Conservation (phyloP, 768 basidiomycete species). For the Suillus spraguei region DNA sequence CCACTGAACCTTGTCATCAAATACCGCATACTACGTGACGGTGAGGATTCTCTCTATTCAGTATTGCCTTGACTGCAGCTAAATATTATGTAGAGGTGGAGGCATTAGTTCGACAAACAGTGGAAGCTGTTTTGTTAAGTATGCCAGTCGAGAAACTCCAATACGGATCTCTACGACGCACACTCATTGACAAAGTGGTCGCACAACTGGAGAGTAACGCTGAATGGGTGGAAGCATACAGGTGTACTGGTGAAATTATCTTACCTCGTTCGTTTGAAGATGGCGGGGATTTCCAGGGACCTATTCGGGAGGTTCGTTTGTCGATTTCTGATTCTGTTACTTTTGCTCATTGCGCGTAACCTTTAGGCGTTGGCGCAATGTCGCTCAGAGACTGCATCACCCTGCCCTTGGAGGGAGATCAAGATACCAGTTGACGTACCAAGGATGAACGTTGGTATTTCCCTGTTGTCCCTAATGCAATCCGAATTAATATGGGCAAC, state of each 20-base stretch:
- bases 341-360: conserved; percentile 36
- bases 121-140: conserved; percentile 44
- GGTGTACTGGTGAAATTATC: conserved; percentile 67
- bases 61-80: conserved; percentile 13
- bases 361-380: conserved; percentile 41
- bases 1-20: conserved; percentile 63
- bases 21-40: conserved; percentile 84
- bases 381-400: conserved; percentile 37
- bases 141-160: conserved; percentile 35
- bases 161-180: conserved; percentile 31
- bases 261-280: conserved; percentile 47
- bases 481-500: background rate
- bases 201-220: conserved; percentile 63
- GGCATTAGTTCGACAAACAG: conserved; percentile 53
- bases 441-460: conserved; percentile 65
- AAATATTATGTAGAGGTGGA: conserved; percentile 59
- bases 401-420: conserved; percentile 67
- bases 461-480: conserved; percentile 13
- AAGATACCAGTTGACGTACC: conserved; percentile 88
- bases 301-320: conserved; percentile 34
- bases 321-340: conserved; percentile 7
- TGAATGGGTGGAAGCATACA: conserved; percentile 70
- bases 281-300: conserved; percentile 27
- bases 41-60: conserved; percentile 38
- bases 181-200: conserved; percentile 51